Percentiles rank a stretch among this genome's conserved stretches.
phyloP scores from a whole-genome alignment of 202 grass and related monocot species.

The Dendrocalamus latiflorus region DNA sequence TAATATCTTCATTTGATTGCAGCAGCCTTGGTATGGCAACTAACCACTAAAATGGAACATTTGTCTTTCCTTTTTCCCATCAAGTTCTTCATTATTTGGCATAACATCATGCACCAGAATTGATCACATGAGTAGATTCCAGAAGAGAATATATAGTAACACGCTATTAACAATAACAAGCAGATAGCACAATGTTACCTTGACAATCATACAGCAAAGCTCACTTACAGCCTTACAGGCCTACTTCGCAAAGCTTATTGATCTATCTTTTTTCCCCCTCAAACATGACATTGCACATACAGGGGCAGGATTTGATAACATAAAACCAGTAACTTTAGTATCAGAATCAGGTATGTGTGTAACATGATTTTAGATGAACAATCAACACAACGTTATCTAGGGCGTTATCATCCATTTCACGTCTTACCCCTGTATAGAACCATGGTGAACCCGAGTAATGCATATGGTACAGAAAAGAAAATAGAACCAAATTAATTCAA shows the following conservation, averaged over 20 bases:
- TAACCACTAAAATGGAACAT: neutral
- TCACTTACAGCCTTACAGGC: neutral
- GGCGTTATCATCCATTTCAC: neutral
- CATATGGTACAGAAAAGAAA: neutral
- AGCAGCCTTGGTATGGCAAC: neutral
- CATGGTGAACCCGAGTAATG: neutral
- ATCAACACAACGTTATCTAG: neutral
- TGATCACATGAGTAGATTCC: neutral
- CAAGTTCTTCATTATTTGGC: neutral
- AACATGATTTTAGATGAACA: neutral
- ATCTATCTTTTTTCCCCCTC: neutral
- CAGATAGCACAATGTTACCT: neutral
- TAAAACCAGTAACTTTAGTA: neutral
- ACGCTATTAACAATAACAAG: neutral
- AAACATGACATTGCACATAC: neutral
- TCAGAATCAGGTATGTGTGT: neutral
- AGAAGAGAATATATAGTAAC: neutral
- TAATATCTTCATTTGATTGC: slow-evolving; percentile 1
- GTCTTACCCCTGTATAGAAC: neutral
- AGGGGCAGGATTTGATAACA: neutral
- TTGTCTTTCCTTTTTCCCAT: neutral
- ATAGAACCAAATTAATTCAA: neutral
- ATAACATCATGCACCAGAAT: neutral
- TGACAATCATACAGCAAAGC: neutral
- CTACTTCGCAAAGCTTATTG: neutral